Evolutionary conservation across 2,329 filamentous ascomycete species (phyloP).

Genomic region (Phaeophleospora eucalypticola): DNA sequence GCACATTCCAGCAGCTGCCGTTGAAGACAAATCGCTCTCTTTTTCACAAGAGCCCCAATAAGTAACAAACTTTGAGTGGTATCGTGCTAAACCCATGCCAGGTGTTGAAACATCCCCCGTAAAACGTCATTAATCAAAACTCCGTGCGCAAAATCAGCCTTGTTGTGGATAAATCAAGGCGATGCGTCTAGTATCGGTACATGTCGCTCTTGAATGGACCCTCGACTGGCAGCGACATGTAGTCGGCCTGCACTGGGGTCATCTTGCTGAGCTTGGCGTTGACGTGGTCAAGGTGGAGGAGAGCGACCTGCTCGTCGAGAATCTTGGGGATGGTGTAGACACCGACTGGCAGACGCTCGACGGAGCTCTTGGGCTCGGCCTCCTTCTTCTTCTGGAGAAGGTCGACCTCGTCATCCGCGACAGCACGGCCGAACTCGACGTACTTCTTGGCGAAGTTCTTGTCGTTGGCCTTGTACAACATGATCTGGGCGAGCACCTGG

Average conservation of each 20-base stretch:
- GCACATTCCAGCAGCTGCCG: too few species aligned
- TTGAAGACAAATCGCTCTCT: slow-evolving; percentile 23
- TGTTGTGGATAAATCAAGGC: too few species aligned
- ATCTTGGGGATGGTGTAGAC: slow-evolving; percentile 99
- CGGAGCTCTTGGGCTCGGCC: slow-evolving; percentile 46
- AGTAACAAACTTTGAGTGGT: slow-evolving; percentile 15
- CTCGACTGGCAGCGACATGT: slow-evolving; percentile 78
- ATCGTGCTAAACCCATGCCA: slow-evolving; percentile 14
- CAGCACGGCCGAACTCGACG: slow-evolving; percentile 72
- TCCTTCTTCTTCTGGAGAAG: slow-evolving; percentile 45
- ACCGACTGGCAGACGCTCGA: slow-evolving; percentile 76
- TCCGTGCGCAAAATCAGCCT: not conserved
- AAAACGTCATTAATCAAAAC: slow-evolving; percentile 21
- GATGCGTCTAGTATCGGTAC: slow-evolving; percentile 65
- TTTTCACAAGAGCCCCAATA: too few species aligned
- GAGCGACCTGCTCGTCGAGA: slow-evolving; percentile 96
- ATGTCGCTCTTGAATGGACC: slow-evolving; percentile 96
- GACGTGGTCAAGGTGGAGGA: slow-evolving; percentile 87
- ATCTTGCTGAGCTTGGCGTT: slow-evolving; percentile 91
- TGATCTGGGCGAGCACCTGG: slow-evolving; percentile 99
- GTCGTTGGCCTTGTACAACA: slow-evolving; percentile 91
- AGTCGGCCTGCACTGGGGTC: slow-evolving; percentile 83
- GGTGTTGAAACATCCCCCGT: slow-evolving; percentile 26
- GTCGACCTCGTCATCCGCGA: slow-evolving; percentile 29
- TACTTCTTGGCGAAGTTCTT: slow-evolving; percentile 88